Evolutionary conservation across 2,329 filamentous ascomycete genomes (phyloP).

Genomic region (Bipolaris victoriae): DNA sequence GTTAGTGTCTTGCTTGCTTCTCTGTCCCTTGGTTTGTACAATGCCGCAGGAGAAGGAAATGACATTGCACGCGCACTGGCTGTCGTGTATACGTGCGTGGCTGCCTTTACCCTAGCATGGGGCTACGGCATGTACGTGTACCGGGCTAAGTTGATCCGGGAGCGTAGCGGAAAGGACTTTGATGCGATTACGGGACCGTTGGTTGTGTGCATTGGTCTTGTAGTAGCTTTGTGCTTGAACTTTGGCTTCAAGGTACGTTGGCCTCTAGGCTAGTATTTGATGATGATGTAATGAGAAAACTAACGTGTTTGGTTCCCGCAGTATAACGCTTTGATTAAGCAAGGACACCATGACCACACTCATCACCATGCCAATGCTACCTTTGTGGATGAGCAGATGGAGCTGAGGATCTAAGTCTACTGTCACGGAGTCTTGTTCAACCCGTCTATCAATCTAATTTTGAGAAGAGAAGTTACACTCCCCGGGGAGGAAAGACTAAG

Average conservation of each 20-base stretch:
- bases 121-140: conserved; percentile 83
- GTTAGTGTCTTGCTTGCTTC: conserved; percentile 86
- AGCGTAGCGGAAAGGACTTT: conserved; percentile 89
- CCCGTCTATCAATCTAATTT: not conserved
- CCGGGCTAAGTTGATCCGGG: conserved; percentile 77
- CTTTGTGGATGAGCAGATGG: conserved; percentile 23
- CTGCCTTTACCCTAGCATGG: conserved; percentile 83
- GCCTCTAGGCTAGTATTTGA: not conserved
- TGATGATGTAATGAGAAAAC: not conserved
- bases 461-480: not conserved
- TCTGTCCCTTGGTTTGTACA: conserved; percentile 83
- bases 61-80: conserved; percentile 78
- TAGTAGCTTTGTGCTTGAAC: conserved; percentile 80
- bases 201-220: conserved; percentile 79
- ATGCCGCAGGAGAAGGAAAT: conserved; percentile 78
- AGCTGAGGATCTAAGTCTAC: conserved; percentile 23
- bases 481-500: no score
- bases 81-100: conserved; percentile 81
- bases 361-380: conserved; percentile 13
- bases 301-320: conserved; percentile 11
- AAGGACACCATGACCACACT: conserved; percentile 13
- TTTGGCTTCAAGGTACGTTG: conserved; percentile 78
- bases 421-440: not conserved
- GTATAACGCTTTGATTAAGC: conserved; percentile 30
- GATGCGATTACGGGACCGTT: conserved; percentile 87